Evolutionary conservation across 2,329 filamentous ascomycete genomes (phyloP).

Genomic region (Cryoendolithus antarcticus): DNA sequence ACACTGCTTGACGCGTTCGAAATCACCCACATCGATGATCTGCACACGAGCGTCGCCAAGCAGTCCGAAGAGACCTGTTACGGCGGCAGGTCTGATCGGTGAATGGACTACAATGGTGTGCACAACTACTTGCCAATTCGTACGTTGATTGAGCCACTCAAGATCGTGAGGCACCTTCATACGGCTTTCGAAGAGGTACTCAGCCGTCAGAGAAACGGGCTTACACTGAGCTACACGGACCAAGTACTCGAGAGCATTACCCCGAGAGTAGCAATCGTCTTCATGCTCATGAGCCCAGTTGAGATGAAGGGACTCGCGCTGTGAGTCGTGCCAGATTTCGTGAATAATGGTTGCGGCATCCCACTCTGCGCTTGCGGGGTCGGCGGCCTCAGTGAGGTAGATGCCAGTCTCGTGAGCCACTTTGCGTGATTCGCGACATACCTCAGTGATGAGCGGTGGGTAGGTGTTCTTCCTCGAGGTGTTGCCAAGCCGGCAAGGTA

Average conservation of each 20-base stretch:
- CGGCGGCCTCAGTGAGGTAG: too few species aligned
- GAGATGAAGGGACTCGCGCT: not conserved
- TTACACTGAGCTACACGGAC: not conserved
- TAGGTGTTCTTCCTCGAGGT: conserved; percentile 3
- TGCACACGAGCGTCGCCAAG: conserved; percentile 4
- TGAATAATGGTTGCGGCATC: not conserved
- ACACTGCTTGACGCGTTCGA: not conserved
- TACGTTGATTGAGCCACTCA: conserved; percentile 1
- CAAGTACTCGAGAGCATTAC: not conserved
- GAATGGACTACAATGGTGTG: conserved; percentile 6
- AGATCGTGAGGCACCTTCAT: not conserved
- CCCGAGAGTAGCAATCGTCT: too few species aligned
- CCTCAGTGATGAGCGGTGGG: conserved; percentile 5
- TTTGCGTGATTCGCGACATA: conserved; percentile 7
- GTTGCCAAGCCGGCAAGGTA: conserved; percentile 2
- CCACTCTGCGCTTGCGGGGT: not conserved
- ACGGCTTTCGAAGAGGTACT: not conserved
- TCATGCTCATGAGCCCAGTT: not conserved
- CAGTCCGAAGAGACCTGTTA: conserved; percentile 7
- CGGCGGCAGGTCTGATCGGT: conserved; percentile 1
- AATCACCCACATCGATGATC: too few species aligned
- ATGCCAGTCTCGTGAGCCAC: conserved; percentile 4
- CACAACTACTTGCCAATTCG: conserved; percentile 1
- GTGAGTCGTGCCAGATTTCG: not conserved
- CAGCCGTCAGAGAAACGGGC: not conserved